Evolutionary conservation across 352 stramenopile species (phyloP).

Genomic region (Halophytophthora polymorphica): DNA sequence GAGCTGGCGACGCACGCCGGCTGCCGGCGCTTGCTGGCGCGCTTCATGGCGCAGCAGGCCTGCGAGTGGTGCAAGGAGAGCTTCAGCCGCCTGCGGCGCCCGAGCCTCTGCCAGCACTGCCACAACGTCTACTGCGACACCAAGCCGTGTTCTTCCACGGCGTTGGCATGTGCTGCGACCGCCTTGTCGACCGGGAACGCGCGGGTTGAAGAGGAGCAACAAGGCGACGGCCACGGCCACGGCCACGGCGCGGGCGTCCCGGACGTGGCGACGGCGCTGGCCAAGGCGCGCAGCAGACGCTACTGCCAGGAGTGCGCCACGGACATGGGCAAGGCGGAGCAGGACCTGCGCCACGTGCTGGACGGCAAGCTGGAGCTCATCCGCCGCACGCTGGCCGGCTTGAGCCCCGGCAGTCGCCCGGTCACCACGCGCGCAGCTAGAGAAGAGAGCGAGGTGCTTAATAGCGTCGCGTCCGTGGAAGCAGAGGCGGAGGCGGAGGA

Average conservation of each 20-base stretch:
- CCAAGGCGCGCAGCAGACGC: conserved; percentile 32
- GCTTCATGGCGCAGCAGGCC: conserved; percentile 51
- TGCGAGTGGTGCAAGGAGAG: conserved; percentile 80
- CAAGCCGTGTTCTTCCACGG: conserved; percentile 66
- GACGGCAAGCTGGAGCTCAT: conserved; percentile 65
- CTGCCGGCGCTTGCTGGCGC: conserved; percentile 61
- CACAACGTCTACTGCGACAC: conserved; percentile 77
- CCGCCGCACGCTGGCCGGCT: conserved; percentile 36
- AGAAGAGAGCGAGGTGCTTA: conserved; percentile 13
- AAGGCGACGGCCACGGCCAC: too few species aligned
- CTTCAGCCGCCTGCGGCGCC: conserved; percentile 60
- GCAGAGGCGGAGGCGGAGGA: conserved; percentile 5
- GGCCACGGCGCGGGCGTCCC: too few species aligned
- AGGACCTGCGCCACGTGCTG: conserved; percentile 58
- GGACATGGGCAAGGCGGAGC: conserved; percentile 67
- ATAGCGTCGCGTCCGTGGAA: too few species aligned
- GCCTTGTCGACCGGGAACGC: conserved; percentile 3
- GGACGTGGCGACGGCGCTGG: neutral
- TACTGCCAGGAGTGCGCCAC: conserved; percentile 76
- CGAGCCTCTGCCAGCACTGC: conserved; percentile 78
- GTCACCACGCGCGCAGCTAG: conserved; percentile 1
- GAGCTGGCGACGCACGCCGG: conserved; percentile 61
- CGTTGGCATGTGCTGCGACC: conserved; percentile 23
- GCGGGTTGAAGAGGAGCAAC: conserved; percentile 7
- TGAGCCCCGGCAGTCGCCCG: conserved; percentile 21